Base-by-base conservation (phyloP, 495 filamentous ascomycete genomes). In the Neurospora discreta region DNA sequence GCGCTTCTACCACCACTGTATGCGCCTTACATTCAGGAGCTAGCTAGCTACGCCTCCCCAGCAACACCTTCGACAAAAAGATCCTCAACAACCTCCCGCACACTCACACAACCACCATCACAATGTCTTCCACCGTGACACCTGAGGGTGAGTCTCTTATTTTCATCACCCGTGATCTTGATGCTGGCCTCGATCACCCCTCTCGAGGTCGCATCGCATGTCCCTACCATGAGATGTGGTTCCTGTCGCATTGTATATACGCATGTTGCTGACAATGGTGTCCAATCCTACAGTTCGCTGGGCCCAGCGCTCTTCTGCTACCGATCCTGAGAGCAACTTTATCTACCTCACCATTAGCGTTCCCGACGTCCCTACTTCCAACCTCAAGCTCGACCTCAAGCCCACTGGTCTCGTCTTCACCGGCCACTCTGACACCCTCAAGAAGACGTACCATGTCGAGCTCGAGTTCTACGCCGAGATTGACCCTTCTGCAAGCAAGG, bases 391-490 rank as follows among this genome's bases (percentile, higher is more conserved):
- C 73, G 90, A 94, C 75, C 82, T 98, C 75, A 91, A 93, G 81
- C 81, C 93, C 68, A 91, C 85, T 71, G 87, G 87, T 73, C 88
- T 99, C 70, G 86, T 84, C 69, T 99, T 98, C 87, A 87, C 87
- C 69, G 96, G 95, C 75, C 82, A 88, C 76, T 93, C 91, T 39
- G 89, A 89, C 60, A 90, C 88, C 69, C 82, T 87, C 69, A 98
- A 98, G 89, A 87, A 87, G 69, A 91, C 85, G 68, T 99, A 97
- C 83, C 85, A 90, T 69, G 88, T 98, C 73, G 90, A 92, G 20
- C 88, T 99, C n/a, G 90, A 93, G 75, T 89, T 99, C 83, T 98
- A 87, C 83, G 92, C 78, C 76, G 95, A 98, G 84, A 96, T 99
- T 85, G 94, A 98, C 82, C 83, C 87, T 58, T 87, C 88, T 52